A percentile compares a stretch with the other conserved stretches of the same genome.
Evolutionary conservation across 2,329 filamentous ascomycete species (phyloP).

Genomic region (Botryosphaeria dothidea): DNA sequence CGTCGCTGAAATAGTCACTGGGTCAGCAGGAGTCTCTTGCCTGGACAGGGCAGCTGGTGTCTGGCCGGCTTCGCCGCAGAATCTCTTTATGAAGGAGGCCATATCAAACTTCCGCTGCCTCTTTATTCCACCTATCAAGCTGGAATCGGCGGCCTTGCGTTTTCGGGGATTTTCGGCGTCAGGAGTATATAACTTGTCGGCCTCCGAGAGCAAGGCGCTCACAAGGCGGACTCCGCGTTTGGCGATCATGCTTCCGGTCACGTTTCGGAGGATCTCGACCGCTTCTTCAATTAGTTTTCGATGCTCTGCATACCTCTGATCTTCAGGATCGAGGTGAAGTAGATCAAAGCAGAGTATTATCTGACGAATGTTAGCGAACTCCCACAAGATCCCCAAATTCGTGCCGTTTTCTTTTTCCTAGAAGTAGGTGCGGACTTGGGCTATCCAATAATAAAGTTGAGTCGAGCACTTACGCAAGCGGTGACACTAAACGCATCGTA

Average conservation of each 20-base stretch:
- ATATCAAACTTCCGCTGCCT: not conserved
- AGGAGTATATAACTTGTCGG: not conserved
- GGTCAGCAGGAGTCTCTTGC: too few relatives aligned
- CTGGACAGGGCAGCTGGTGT: not conserved
- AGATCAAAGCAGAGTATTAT: constrained; percentile 1
- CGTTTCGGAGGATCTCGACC: constrained; percentile 34
- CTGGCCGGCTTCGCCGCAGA: not conserved
- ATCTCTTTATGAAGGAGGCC: not conserved
- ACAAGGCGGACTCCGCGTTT: constrained; percentile 40
- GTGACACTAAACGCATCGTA: constrained; percentile 45
- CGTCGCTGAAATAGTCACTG: not conserved
- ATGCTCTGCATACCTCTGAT: not conserved
- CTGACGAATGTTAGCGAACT: not conserved
- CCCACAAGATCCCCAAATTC: too few relatives aligned
- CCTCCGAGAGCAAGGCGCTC: constrained; percentile 30
- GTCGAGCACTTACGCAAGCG: constrained; percentile 23
- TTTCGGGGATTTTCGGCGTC: not conserved
- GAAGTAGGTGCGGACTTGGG: too few relatives aligned
- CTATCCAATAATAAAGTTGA: too few relatives aligned
- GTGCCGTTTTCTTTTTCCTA: too few relatives aligned
- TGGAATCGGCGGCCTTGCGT: not conserved
- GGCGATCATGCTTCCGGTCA: constrained; percentile 41
- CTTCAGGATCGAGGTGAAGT: not conserved
- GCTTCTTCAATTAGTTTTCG: constrained; percentile 33
- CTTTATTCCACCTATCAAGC: not conserved